Conservation (phyloP, 2,329 filamentous ascomycete species). For the Hortaea werneckii region DNA sequence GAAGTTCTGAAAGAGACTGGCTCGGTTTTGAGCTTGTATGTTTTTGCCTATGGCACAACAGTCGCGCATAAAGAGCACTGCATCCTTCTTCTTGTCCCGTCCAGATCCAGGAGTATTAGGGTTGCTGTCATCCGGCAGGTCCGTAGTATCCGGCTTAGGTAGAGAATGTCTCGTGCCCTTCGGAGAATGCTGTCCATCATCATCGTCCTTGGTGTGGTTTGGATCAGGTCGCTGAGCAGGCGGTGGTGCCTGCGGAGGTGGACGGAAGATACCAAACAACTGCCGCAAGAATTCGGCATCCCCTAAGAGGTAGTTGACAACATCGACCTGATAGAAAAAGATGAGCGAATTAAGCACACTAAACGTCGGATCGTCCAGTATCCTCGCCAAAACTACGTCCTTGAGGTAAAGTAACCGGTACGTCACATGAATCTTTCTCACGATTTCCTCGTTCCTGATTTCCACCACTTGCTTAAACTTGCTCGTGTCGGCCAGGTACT, state of each 20-base stretch:
- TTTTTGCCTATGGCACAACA: slow-evolving; percentile 93
- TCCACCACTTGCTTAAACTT: slow-evolving; percentile 93
- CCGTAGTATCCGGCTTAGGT: neutral
- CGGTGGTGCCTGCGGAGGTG: neutral
- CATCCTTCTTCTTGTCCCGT: slow-evolving; percentile 53
- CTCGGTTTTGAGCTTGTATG: slow-evolving; percentile 71
- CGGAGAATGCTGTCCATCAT: slow-evolving; percentile 20
- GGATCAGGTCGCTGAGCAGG: neutral
- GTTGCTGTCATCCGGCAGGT: neutral
- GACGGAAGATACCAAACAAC: slow-evolving; percentile 72
- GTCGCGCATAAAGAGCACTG: slow-evolving; percentile 91
- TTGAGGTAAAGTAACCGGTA: slow-evolving; percentile 95
- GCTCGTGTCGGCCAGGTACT: slow-evolving; percentile 79
- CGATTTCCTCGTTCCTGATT: slow-evolving; percentile 72
- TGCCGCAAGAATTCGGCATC: slow-evolving; percentile 72
- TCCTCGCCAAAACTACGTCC: slow-evolving; percentile 92
- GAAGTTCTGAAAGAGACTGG: slow-evolving; percentile 81
- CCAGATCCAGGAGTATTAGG: neutral
- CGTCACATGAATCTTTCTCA: slow-evolving; percentile 88
- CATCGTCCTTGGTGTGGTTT: slow-evolving; percentile 43
- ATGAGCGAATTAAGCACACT: slow-evolving; percentile 95
- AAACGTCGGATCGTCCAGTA: slow-evolving; percentile 94
- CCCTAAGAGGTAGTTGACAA: slow-evolving; percentile 84
- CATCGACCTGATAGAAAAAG: slow-evolving; percentile 98
- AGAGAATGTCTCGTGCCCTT: neutral